phyloP scores from a whole-genome alignment of 306 rosid genomes.

The Canavalia gladiata region DNA sequence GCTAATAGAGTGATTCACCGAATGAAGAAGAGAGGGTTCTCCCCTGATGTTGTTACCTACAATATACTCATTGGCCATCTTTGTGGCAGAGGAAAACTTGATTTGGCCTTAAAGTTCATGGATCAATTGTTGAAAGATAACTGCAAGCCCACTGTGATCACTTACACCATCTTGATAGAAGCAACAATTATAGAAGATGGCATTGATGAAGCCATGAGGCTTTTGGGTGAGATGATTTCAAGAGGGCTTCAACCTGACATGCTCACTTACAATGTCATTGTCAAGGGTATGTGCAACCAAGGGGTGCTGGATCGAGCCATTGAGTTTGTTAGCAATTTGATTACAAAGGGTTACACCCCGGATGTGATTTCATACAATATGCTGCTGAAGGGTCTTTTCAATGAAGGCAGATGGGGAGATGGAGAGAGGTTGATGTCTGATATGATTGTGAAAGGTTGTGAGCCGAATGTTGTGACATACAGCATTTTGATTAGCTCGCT shows the following conservation, averaged over 20 bases:
- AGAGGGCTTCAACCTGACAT: slow-evolving; percentile 77
- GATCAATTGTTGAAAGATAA: slow-evolving; percentile 73
- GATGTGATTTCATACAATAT: slow-evolving; percentile 75
- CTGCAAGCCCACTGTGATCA: slow-evolving; percentile 79
- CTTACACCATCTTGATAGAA: slow-evolving; percentile 86
- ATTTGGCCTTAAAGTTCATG: slow-evolving; percentile 62
- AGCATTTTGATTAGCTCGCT: slow-evolving; percentile 73
- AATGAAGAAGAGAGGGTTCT: slow-evolving; percentile 74
- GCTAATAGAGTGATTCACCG: slow-evolving; percentile 74
- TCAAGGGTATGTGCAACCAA: slow-evolving; percentile 79
- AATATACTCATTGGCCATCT: slow-evolving; percentile 85
- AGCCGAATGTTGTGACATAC: slow-evolving; percentile 75
- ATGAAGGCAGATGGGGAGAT: slow-evolving; percentile 69
- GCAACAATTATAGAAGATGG: slow-evolving; percentile 76
- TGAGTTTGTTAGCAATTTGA: slow-evolving; percentile 59
- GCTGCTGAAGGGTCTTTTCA: slow-evolving; percentile 67
- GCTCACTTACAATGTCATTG: slow-evolving; percentile 72
- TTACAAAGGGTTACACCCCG: slow-evolving; percentile 67
- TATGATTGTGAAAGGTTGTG: slow-evolving; percentile 69
- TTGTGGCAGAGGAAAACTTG: slow-evolving; percentile 73
- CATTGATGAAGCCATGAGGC: slow-evolving; percentile 70
- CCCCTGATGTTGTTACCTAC: slow-evolving; percentile 82
- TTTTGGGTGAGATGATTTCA: slow-evolving; percentile 79
- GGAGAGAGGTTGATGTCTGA: slow-evolving; percentile 70
- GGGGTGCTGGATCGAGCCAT: slow-evolving; percentile 79